Conservation (phyloP, 1,284 basidiomycete species). For the Malassezia sp. region DNA sequence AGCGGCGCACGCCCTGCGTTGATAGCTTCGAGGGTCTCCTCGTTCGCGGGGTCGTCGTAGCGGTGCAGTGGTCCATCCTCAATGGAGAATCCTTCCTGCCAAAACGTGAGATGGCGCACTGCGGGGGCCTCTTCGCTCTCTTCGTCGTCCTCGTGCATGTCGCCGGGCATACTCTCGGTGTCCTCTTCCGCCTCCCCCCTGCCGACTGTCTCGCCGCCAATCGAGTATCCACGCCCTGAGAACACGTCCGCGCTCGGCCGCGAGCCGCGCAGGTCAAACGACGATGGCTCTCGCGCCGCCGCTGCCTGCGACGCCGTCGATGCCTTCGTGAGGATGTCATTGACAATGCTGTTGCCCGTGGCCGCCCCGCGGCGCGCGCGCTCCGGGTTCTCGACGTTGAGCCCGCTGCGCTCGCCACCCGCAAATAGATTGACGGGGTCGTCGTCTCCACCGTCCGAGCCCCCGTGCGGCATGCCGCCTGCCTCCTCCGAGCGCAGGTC, state of each 20-base stretch:
- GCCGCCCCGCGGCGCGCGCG: constrained; percentile 53
- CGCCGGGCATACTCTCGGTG: background rate
- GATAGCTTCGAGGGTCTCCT: constrained; percentile 64
- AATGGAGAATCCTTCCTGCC: constrained; percentile 85
- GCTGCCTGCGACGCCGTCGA: constrained; percentile 53
- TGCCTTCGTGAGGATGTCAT: constrained; percentile 66
- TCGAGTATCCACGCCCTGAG: constrained; percentile 8
- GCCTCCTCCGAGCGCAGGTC: constrained; percentile 39
- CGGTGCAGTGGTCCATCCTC: constrained; percentile 76
- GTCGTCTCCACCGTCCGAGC: too few species aligned
- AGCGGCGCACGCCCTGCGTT: constrained; percentile 72
- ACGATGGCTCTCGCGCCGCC: background rate
- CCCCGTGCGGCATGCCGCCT: too few species aligned
- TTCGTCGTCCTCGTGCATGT: constrained; percentile 41
- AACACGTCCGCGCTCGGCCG: background rate
- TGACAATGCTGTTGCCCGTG: constrained; percentile 53
- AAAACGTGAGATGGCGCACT: constrained; percentile 74
- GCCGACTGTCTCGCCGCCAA: constrained; percentile 24
- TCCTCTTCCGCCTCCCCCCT: constrained; percentile 8
- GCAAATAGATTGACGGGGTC: constrained; percentile 43
- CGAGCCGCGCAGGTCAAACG: background rate
- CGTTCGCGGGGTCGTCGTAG: constrained; percentile 71
- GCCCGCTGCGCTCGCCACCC: constrained; percentile 56
- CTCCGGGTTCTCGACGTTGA: constrained; percentile 74
- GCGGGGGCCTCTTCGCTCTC: constrained; percentile 53